Evolutionary conservation across 768 basidiomycete genomes (phyloP).

Genomic region (Tylopilus intermedius): DNA sequence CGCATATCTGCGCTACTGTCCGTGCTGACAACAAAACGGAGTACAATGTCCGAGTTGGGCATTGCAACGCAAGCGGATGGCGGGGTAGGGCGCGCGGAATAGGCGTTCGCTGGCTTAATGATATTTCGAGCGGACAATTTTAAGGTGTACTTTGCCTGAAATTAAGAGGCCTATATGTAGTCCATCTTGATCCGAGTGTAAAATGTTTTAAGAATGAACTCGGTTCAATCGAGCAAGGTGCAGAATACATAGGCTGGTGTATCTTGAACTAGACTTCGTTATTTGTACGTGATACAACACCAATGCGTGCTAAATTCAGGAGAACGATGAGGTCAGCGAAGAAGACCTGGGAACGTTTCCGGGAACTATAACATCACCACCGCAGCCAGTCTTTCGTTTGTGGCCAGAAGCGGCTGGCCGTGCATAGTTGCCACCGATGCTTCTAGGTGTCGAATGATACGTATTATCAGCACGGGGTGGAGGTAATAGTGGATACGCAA

Average conservation of each 20-base stretch:
- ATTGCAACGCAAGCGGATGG: slow-evolving; percentile 14
- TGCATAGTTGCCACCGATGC: background rate
- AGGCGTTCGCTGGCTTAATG: background rate
- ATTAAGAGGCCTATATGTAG: slow-evolving; percentile 14
- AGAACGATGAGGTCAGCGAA: slow-evolving; percentile 21
- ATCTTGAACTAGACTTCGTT: slow-evolving; percentile 1
- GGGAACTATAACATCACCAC: slow-evolving; percentile 2
- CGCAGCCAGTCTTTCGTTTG: background rate
- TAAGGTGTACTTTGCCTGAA: slow-evolving; percentile 5
- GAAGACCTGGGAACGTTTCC: background rate
- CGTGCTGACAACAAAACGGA: slow-evolving; percentile 35
- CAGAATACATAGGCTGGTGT: slow-evolving; percentile 9
- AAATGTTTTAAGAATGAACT: slow-evolving; percentile 15
- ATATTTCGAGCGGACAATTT: background rate
- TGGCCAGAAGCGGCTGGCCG: background rate
- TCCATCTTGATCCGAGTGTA: slow-evolving; percentile 22
- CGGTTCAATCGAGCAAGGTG: slow-evolving; percentile 12
- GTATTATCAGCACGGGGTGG: background rate
- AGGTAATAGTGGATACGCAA: slow-evolving; percentile 1
- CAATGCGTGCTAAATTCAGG: slow-evolving; percentile 22
- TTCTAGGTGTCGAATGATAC: background rate
- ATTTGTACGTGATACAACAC: slow-evolving; percentile 26
- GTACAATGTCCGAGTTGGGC: slow-evolving; percentile 33
- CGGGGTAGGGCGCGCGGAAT: background rate
- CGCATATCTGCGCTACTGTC: slow-evolving; percentile 36